Percentiles rank a stretch among this genome's conserved stretches.
Conservation (phyloP, 2,329 filamentous ascomycete species). For the Fusarium sulawesiense region DNA sequence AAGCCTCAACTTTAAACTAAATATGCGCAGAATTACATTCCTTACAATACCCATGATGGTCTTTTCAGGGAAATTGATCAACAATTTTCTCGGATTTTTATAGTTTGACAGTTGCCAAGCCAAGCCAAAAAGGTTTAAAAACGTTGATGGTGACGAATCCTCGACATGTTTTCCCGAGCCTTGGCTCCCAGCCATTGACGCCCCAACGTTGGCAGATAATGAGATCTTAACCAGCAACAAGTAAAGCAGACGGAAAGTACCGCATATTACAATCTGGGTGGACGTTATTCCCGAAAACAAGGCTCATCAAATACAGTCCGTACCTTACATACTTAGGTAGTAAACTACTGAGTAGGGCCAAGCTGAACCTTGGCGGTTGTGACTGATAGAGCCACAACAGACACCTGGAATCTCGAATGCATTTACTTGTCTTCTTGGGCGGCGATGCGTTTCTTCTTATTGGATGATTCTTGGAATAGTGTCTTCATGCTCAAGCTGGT, state of each 20-base stretch:
- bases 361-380: background rate
- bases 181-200: background rate
- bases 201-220: background rate
- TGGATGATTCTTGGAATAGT: accelerated
- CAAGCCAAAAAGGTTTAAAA: constrained; percentile 2
- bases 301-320: background rate
- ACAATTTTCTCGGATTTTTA: background rate
- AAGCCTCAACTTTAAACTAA: constrained; percentile 31
- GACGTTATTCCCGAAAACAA: background rate
- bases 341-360: background rate
- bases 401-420: background rate
- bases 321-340: background rate
- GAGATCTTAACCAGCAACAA: background rate
- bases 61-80: constrained; percentile 7
- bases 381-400: background rate
- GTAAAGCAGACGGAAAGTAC: background rate
- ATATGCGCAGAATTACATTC: constrained; percentile 30
- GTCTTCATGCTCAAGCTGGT: background rate
- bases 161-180: background rate
- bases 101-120: background rate
- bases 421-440: background rate
- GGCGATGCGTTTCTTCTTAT: accelerated
- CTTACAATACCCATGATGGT: constrained; percentile 17
- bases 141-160: constrained; percentile 14
- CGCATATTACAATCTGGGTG: background rate